Base-by-base conservation (phyloP, 768 basidiomycete genomes). In the Collybia sordida region DNA sequence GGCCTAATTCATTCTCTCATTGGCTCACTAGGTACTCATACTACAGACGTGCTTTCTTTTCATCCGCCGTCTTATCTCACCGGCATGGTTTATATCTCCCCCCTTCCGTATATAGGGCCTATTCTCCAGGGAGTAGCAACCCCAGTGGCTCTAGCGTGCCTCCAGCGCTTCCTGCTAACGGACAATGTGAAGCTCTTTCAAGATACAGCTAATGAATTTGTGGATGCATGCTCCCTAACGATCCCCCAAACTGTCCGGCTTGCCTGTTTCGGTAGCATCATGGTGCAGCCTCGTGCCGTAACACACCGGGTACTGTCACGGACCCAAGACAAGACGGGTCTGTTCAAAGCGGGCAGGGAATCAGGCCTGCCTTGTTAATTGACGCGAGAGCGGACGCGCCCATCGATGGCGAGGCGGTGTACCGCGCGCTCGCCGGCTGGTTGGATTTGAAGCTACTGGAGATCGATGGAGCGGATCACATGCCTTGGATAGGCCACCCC, bases 391-490 rank as follows among this genome's bases (percentile, higher is more conserved):
- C 56, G 38, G 71, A 71, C 53, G 47, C 54, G 17, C 40, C 65
- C 19, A 52, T 63, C 19, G 46, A 53, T n/a, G 47, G 53, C 7
- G 53, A 59, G 21, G 67, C 45, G 43, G 54, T 52, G 14, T 49
- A 63, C 42, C 47, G 60, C n/a, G 57, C 53, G 15, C 45, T 60
- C 28, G 57, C 54, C 31, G 61, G 52, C 6, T 67, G 67, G 65
- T 56, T 49, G 46, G 53, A 64, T 46, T 42, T 59, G 44, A 60
- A 42, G 17, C 49, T 56, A 11, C 56, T 64, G 5, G 61, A 60
- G 35, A 49, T 70, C 11, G 51, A 55, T 6, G 56, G 64, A 11
- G 63, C 59, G 15, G 67, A 64, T 40, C 70, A 70, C 47, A 60
- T 64, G 45, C 58, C 60, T 4, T 67, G 65, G 64, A 45, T 67